Evolutionary conservation across 805 yeast species (phyloP).

Genomic region (Yamadazyma takamatsuzukensis): DNA sequence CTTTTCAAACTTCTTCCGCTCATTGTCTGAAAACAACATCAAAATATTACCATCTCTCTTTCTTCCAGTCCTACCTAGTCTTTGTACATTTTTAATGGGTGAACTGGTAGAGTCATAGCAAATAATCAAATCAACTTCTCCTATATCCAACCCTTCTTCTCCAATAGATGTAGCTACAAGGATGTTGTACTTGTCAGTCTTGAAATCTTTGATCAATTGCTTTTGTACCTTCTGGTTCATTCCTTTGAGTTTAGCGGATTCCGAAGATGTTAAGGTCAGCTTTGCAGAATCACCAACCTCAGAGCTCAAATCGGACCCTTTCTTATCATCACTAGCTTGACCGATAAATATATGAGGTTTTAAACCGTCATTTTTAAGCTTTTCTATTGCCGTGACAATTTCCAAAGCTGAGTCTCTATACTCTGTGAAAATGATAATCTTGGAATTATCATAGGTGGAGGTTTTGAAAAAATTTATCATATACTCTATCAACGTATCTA

Average conservation of each 20-base stretch:
- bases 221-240: slow-evolving; percentile 91
- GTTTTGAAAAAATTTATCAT: slow-evolving; percentile 43
- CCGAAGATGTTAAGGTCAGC: slow-evolving; percentile 55
- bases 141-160: slow-evolving; percentile 97
- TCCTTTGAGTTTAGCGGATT: slow-evolving; percentile 72
- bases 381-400: slow-evolving; percentile 65
- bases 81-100: slow-evolving; percentile 87
- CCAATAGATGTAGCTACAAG: slow-evolving; percentile 96
- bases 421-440: slow-evolving; percentile 86
- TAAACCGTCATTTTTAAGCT: slow-evolving; percentile 16
- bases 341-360: slow-evolving; percentile 91
- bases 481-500: slow-evolving; percentile 47
- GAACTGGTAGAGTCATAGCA: slow-evolving; percentile 92
- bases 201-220: slow-evolving; percentile 70
- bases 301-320: slow-evolving; percentile 15
- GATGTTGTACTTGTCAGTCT: slow-evolving; percentile 67
- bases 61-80: slow-evolving; percentile 99
- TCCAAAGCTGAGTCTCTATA: slow-evolving; percentile 87
- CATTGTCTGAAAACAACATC: slow-evolving; percentile 71
- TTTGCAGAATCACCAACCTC: slow-evolving; percentile 24
- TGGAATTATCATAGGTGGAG: slow-evolving; percentile 46
- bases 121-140: slow-evolving; percentile 91
- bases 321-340: slow-evolving; percentile 61
- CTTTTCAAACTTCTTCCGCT: slow-evolving; percentile 71
- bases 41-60: slow-evolving; percentile 83